phyloP scores from a whole-genome alignment of 2,329 filamentous ascomycete species.

The Ceratocystis alfenasii region DNA sequence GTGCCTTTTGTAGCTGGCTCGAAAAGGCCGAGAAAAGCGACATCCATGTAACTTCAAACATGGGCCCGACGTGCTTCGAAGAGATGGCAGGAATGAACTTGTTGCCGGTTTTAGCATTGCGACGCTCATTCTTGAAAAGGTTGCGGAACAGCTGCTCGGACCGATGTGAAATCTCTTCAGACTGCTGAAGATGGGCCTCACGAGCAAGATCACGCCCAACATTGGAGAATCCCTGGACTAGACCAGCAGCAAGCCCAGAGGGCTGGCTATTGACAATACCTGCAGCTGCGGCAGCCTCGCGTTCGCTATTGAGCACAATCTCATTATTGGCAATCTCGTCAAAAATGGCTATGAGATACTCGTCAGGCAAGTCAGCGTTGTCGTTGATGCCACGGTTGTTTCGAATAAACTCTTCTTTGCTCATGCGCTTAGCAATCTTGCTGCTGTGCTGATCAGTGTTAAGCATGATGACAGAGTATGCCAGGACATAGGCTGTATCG shows the following conservation, averaged over 20 bases:
- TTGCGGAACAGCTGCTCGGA: slow-evolving; percentile 84
- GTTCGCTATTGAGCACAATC: slow-evolving; percentile 87
- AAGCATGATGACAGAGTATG: slow-evolving; percentile 92
- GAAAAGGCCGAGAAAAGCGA: slow-evolving; percentile 92
- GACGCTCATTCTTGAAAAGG: slow-evolving; percentile 76
- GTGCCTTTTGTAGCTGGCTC: slow-evolving; percentile 82
- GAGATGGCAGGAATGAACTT: slow-evolving; percentile 87
- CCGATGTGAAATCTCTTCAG: slow-evolving; percentile 70
- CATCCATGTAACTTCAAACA: slow-evolving; percentile 99
- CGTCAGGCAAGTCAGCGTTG: slow-evolving; percentile 79
- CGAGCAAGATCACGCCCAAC: slow-evolving; percentile 83
- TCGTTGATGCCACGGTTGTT: slow-evolving; percentile 99
- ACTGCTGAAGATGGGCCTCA: slow-evolving; percentile 88
- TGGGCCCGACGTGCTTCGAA: slow-evolving; percentile 87
- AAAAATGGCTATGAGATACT: slow-evolving; percentile 79
- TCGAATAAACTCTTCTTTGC: slow-evolving; percentile 94
- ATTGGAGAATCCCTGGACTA: slow-evolving; percentile 81
- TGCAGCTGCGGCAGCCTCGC: slow-evolving; percentile 73
- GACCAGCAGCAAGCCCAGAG: slow-evolving; percentile 63
- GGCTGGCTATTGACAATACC: slow-evolving; percentile 49
- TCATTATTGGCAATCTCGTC: slow-evolving; percentile 87
- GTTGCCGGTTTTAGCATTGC: slow-evolving; percentile 57
- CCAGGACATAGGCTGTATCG: slow-evolving; percentile 90
- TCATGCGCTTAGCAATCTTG: slow-evolving; percentile 80
- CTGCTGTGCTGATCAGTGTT: slow-evolving; percentile 92